Base-by-base conservation (phyloP, 805 yeast species). In the Kodamaea fukazawae region DNA sequence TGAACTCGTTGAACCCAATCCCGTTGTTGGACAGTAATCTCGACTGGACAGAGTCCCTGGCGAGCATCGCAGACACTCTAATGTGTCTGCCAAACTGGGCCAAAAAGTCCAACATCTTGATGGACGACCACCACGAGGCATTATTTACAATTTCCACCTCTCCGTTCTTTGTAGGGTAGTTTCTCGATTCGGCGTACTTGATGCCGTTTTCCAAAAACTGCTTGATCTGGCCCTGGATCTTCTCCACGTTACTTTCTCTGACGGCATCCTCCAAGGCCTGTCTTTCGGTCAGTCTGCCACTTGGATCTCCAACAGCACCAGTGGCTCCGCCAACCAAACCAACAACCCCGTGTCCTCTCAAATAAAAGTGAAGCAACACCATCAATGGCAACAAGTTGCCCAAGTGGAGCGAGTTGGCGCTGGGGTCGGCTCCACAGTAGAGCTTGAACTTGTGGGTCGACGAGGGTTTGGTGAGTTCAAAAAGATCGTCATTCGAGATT, bases 391-490 rank as follows among this genome's bases (percentile, higher is more conserved):
- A 67, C 38, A 93, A 64, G 53, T 93, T 93, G 2, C 99, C 99
- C 48, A 93, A 63, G 63, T 93, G 99, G 11, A 93, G 67, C 0
- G 97, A 89, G 34, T 57, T 68, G 1, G 98, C 98, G 0, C 96
- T 82, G 1, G 99, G 99, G 56, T 93, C 99, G 0, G 96, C 97
- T 8, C 99, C 99, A 59, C 96, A 83, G 60, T 91, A 91, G 6
- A 88, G 60, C 7, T 81, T 79, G 9, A 85, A 51, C 47, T 69
- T 72, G 26, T 60, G 49, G 25, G 12, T 20, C 10, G 40, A 27
- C 2, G 40, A 47, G 9, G 58, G 54, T 18, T 54, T 50, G 2
- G 71, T 65, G 34, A 64, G 43, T 7, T 56, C 53, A 43, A 53
- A 64, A 36, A 69, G 54, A 16, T 64, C 65, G 16, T 69, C 74